Conservation (phyloP, 2,329 filamentous ascomycete genomes). For the Talaromyces sp. region DNA sequence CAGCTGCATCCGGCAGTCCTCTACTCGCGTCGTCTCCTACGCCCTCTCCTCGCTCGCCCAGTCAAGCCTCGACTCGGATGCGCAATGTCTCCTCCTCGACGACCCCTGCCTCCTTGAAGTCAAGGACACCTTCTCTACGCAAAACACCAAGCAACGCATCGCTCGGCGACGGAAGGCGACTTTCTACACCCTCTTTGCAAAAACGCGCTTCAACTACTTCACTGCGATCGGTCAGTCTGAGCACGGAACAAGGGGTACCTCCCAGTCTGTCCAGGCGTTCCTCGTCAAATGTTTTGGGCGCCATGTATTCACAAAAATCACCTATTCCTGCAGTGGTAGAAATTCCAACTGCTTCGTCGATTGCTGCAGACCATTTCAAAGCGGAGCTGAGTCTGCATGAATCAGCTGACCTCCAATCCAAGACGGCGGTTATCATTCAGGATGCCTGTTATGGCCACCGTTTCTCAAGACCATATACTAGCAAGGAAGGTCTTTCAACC, state of each 20-base stretch:
- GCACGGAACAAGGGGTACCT: slow-evolving; percentile 26
- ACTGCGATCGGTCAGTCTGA: slow-evolving; percentile 30
- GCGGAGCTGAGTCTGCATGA: slow-evolving; percentile 66
- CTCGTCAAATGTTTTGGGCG: slow-evolving; percentile 28
- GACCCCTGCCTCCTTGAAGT: slow-evolving; percentile 14
- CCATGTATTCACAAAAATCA: slow-evolving; percentile 30
- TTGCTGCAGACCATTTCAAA: slow-evolving; percentile 66
- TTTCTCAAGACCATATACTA: slow-evolving; percentile 77
- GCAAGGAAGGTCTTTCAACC: slow-evolving; percentile 64
- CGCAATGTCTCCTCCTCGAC: slow-evolving; percentile 21
- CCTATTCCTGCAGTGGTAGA: slow-evolving; percentile 25
- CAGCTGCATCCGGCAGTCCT: slow-evolving; percentile 22
- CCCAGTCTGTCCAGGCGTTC: slow-evolving; percentile 34
- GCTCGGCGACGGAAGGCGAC: slow-evolving; percentile 35
- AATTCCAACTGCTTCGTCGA: slow-evolving; percentile 47
- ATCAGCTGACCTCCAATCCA: slow-evolving; percentile 38
- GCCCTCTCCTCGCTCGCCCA: slow-evolving; percentile 20
- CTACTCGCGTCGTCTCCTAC: slow-evolving; percentile 27
- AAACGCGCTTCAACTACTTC: slow-evolving; percentile 39
- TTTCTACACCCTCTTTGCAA: slow-evolving; percentile 35
- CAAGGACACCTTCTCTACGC: slow-evolving; percentile 19
- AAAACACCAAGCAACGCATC: slow-evolving; percentile 35
- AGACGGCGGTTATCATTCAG: slow-evolving; percentile 81
- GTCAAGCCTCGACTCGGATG: slow-evolving; percentile 12
- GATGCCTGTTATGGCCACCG: slow-evolving; percentile 94